Conservation (phyloP, 2,329 filamentous ascomycete genomes). For the Aspergillus calidoustus region DNA sequence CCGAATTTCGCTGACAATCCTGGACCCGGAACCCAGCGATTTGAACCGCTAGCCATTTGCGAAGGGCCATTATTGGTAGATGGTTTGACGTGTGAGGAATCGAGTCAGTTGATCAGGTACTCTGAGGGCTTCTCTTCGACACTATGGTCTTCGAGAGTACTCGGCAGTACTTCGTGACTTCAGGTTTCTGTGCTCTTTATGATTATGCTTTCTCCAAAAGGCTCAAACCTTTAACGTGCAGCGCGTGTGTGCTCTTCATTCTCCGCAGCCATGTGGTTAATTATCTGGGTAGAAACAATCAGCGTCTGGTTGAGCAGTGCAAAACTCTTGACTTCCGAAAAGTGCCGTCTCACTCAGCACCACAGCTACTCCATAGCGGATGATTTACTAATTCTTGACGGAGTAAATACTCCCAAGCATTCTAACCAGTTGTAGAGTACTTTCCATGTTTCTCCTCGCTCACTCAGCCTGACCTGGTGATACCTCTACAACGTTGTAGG, state of each 20-base stretch:
- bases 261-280: no score
- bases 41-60: neutral
- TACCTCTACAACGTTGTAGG: no score
- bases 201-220: neutral
- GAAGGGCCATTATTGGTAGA: neutral
- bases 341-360: neutral
- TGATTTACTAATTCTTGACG: neutral
- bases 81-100: neutral
- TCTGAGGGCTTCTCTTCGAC: neutral
- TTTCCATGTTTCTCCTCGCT: neutral
- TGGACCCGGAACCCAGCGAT: neutral
- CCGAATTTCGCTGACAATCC: neutral
- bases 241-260: neutral
- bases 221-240: neutral
- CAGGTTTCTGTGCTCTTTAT: neutral
- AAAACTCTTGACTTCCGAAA: neutral
- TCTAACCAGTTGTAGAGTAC: neutral
- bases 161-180: neutral
- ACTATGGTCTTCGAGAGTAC: neutral
- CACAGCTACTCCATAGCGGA: neutral
- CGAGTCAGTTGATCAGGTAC: neutral
- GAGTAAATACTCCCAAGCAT: neutral
- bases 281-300: no score
- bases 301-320: no score
- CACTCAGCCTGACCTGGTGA: no score